A percentile compares a stretch with the other conserved stretches of the same genome.
Conservation (phyloP, 805 yeast genomes). For the Kluyveromyces starmeri region DNA sequence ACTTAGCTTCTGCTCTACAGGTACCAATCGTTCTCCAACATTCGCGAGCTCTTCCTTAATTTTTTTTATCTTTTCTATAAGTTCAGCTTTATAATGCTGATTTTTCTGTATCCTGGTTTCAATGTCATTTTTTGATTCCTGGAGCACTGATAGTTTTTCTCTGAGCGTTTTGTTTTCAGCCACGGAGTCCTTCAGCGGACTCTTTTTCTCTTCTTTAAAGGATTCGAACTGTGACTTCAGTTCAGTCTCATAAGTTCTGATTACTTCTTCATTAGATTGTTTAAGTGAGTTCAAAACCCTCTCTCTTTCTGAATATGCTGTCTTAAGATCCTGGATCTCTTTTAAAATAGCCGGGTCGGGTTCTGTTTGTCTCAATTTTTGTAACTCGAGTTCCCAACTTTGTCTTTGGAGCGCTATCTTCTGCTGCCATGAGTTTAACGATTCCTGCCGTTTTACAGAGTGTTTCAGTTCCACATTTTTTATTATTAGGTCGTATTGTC, state of each 20-base stretch:
- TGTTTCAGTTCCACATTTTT: constrained; percentile 17
- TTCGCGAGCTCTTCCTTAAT: constrained; percentile 7
- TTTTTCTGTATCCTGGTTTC: constrained; percentile 16
- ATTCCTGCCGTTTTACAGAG: constrained; percentile 17
- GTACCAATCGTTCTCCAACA: constrained; percentile 8
- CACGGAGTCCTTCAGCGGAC: constrained; percentile 19
- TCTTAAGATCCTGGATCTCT: constrained; percentile 22
- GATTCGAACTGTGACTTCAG: constrained; percentile 17
- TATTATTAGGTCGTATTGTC: constrained; percentile 15
- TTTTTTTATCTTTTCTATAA: constrained; percentile 9
- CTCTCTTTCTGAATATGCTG: constrained; percentile 16
- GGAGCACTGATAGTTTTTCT: constrained; percentile 8
- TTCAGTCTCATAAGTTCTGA: constrained; percentile 9
- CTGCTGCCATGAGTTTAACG: constrained; percentile 17
- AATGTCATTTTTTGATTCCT: constrained; percentile 13
- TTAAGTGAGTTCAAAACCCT: constrained; percentile 10
- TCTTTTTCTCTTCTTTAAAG: constrained; percentile 14
- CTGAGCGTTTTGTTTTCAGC: constrained; percentile 12
- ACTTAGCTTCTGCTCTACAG: constrained; percentile 18
- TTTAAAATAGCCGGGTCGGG: constrained; percentile 24
- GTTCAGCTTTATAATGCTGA: constrained; percentile 10
- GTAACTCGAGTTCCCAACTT: constrained; percentile 16
- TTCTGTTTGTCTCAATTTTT: constrained; percentile 22
- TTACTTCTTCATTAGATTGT: constrained; percentile 10
- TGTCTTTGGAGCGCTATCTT: constrained; percentile 12